Evolutionary conservation across 768 basidiomycete genomes (phyloP).

Genomic region (Macrolepiota dolichaula): DNA sequence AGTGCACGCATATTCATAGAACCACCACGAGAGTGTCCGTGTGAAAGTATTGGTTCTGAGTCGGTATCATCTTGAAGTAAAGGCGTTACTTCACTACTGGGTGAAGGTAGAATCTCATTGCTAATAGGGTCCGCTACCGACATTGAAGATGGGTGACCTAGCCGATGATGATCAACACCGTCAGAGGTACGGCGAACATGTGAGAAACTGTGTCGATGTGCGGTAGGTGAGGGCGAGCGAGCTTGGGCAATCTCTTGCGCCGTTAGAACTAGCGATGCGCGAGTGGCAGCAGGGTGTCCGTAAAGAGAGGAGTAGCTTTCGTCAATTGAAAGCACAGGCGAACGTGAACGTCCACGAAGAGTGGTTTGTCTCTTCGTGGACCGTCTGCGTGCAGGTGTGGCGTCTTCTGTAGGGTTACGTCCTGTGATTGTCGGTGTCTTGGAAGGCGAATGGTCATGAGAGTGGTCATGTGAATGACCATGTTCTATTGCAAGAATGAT

Average conservation of each 20-base stretch:
- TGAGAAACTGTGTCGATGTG: constrained; percentile 21
- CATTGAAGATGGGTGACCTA: neutral
- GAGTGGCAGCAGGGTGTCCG: constrained; percentile 70
- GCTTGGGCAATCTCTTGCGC: constrained; percentile 76
- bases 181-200: constrained; percentile 26
- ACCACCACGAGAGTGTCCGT: constrained; percentile 45
- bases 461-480: constrained; percentile 58
- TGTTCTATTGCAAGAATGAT: constrained; percentile 43
- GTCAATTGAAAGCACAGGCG: constrained; percentile 23
- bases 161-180: constrained; percentile 10
- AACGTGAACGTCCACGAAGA: constrained; percentile 26
- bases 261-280: constrained; percentile 72
- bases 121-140: constrained; percentile 6
- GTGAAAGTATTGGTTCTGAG: constrained; percentile 20
- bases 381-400: constrained; percentile 29
- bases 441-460: constrained; percentile 27
- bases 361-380: too few species aligned
- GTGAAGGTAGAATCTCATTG: neutral
- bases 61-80: constrained; percentile 9
- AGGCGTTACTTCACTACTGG: neutral
- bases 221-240: constrained; percentile 42
- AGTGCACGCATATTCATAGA: constrained; percentile 99
- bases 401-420: constrained; percentile 16
- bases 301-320: constrained; percentile 61
- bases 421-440: constrained; percentile 27